Conservation (phyloP, 176 grass and related monocot genomes). For the Miscanthus lutarioriparius region DNA sequence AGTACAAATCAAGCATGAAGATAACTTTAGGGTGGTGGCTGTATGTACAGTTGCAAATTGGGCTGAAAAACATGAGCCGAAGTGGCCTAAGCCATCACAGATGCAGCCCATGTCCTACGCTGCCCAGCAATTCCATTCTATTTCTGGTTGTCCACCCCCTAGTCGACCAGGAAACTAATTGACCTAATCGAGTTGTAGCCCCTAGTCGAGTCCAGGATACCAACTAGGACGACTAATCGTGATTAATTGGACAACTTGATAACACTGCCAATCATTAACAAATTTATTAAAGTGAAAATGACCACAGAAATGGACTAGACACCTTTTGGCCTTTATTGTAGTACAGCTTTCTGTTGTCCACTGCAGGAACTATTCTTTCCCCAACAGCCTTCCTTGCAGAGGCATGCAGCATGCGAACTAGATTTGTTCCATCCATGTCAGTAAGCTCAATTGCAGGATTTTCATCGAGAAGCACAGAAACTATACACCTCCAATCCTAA, state of each 20-base stretch:
- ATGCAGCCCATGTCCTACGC: neutral
- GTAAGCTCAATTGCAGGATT: conserved; percentile 70
- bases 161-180: neutral
- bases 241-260: neutral
- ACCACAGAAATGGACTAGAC: neutral
- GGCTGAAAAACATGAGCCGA: neutral
- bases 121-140: neutral
- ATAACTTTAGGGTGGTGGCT: neutral
- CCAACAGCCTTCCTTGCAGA: conserved; percentile 97
- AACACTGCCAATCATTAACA: neutral
- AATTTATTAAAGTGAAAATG: conserved; percentile 8
- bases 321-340: conserved; percentile 88
- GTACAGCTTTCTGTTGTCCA: conserved; percentile 84
- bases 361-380: conserved; percentile 86
- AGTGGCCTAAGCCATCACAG: neutral
- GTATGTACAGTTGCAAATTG: neutral
- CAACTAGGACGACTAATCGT: neutral
- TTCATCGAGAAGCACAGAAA: conserved; percentile 93
- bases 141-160: neutral
- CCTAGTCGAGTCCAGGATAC: neutral
- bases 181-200: neutral
- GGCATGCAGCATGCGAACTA: conserved; percentile 83
- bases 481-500: conserved; percentile 93
- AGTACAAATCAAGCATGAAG: neutral
- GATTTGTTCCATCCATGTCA: conserved; percentile 88